Base-by-base conservation (phyloP, 805 yeast species). In the Starmerella apicola region DNA sequence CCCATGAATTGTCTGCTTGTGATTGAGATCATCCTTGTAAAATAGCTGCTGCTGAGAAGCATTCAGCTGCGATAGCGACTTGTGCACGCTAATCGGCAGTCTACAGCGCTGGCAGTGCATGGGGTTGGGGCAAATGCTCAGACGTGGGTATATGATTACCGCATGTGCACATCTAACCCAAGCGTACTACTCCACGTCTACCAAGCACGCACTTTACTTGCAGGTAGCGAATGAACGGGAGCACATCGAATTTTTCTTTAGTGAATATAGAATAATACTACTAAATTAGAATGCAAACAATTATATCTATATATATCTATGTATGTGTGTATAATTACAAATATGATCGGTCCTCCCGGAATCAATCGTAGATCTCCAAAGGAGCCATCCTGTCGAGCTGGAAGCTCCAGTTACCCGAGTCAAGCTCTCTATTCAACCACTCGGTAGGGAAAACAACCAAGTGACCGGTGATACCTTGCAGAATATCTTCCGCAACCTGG, bases 351-450 rank as follows among this genome's bases (percentile, higher is more conserved):
- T n/a, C n/a, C n/a, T n/a, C n/a, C n/a, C n/a, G 15, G 30, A 12
- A 27, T 38, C 19, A 84, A 53, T 85, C 88, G 58, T 81, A 91
- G 38, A 91, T 88, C 56, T 91, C 97, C 41, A 91, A 75, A 1
- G 98, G 98, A 4, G 97, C 95, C 21, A 91, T 65, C 53, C 94
- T 75, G 56, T 91, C 98, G 36, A 93, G 78, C 52, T 79, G 83
- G 65, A 83, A 86, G 58, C 85, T 86, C 97, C 97, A 88, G 55
- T 93, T 91, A 9, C 83, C 88, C 5, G 58, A 52, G 42, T 86
- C 95, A 23, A 85, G 72, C 60, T 91, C 98, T 43, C 76, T 71
- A 51, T 72, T 65, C 32, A 91, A 67, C 98, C 98, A 91, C 45
- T 84, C 84, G 0, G 81, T 69, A 0, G 98, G 97, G 65, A 86